phyloP scores from a whole-genome alignment of 192 early-diverging fungal genomes.

The Mortierella claussenii region DNA sequence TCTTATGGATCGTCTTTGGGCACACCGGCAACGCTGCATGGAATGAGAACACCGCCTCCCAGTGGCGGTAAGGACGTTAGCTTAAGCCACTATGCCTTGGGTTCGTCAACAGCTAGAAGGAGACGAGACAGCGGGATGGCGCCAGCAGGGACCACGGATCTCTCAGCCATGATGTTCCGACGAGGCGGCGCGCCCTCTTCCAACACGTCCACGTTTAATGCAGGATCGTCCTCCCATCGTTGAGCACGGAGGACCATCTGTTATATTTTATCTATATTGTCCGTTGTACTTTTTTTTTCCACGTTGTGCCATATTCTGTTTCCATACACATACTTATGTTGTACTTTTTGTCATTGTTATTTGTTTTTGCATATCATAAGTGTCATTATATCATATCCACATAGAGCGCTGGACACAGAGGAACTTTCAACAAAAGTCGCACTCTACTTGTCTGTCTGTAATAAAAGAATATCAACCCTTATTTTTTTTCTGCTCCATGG shows the following conservation, averaged over 20 bases:
- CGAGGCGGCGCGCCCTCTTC: neutral
- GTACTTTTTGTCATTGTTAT: neutral
- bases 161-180: conserved; percentile 21
- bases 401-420: neutral
- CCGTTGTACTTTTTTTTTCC: neutral
- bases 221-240: conserved; percentile 5
- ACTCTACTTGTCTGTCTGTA: neutral
- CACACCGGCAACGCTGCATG: conserved; percentile 2
- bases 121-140: conserved; percentile 19
- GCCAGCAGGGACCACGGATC: conserved; percentile 11
- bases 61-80: conserved; percentile 40
- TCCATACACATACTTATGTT: neutral
- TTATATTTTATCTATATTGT: neutral
- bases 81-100: conserved; percentile 14
- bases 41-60: conserved; percentile 46
- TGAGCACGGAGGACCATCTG: neutral
- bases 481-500: neutral
- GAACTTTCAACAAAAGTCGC: neutral
- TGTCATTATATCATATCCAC: neutral
- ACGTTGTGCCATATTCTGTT: neutral
- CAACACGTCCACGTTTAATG: neutral
- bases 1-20: neutral
- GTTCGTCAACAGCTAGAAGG: conserved; percentile 1
- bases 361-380: neutral
- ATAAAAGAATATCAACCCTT: neutral